Conservation (phyloP, 768 basidiomycete genomes). For the Tylopilus subfusipes region DNA sequence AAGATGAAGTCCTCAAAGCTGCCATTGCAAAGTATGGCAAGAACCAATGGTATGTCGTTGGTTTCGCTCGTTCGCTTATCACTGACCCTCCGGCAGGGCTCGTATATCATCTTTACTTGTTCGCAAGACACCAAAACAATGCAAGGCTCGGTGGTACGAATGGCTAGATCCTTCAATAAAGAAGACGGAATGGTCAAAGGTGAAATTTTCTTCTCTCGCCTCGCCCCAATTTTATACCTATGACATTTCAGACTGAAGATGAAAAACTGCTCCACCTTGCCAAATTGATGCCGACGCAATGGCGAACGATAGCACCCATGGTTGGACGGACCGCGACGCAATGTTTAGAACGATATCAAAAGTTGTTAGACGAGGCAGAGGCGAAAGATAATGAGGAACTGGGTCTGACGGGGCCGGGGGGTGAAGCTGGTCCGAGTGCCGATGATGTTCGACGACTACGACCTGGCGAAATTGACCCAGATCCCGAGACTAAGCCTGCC, state of each 20-base stretch:
- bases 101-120: constrained; percentile 97
- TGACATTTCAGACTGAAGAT: constrained; percentile 74
- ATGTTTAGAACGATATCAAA: constrained; percentile 97
- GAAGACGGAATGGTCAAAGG: constrained; percentile 99
- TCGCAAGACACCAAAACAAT: constrained; percentile 98
- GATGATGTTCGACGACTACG: constrained; percentile 87
- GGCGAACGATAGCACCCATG: constrained; percentile 98
- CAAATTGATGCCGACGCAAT: constrained; percentile 99
- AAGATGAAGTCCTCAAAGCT: constrained; percentile 98
- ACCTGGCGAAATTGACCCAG: constrained; percentile 97
- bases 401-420: constrained; percentile 79
- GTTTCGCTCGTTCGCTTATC: not conserved
- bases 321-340: constrained; percentile 97
- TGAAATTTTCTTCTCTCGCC: constrained; percentile 25
- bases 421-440: constrained; percentile 79
- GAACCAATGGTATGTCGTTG: constrained; percentile 73
- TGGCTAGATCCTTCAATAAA: constrained; percentile 99
- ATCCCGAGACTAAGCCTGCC: constrained; percentile 97
- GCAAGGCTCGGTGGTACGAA: constrained; percentile 99
- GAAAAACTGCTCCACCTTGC: constrained; percentile 97
- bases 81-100: constrained; percentile 53
- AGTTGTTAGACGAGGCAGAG: constrained; percentile 95
- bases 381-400: constrained; percentile 94
- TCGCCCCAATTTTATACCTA: not conserved
- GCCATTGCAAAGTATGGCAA: constrained; percentile 97